Evolutionary conservation across 2,329 filamentous ascomycete species (phyloP).

Genomic region (Fusarium sp.): DNA sequence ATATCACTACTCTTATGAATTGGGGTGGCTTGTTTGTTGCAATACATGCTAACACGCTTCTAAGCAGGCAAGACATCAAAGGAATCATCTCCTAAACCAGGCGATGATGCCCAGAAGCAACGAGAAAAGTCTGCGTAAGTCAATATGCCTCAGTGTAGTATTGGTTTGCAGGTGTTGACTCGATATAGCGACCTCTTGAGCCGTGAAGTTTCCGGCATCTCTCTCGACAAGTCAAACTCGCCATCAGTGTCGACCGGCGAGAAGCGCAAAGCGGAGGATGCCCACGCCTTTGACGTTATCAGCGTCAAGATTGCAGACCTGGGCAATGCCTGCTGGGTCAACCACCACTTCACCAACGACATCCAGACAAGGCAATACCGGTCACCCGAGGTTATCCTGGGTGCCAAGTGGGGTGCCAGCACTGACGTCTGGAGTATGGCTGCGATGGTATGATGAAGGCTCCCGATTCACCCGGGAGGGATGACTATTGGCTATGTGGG

Average conservation of each 20-base stretch:
- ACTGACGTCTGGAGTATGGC: conserved; percentile 99
- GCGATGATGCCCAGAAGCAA: conserved; percentile 79
- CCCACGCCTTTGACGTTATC: conserved; percentile 76
- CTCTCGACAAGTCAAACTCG: conserved; percentile 79
- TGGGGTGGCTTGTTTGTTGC: not conserved
- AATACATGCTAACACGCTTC: conserved; percentile 22
- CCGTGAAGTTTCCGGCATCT: conserved; percentile 94
- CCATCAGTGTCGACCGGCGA: conserved; percentile 67
- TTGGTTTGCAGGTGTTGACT: conserved; percentile 16
- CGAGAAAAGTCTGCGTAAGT: conserved; percentile 94
- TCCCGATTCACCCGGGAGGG: not conserved
- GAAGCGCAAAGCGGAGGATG: conserved; percentile 72
- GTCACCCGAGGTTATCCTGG: conserved; percentile 96
- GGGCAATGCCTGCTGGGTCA: conserved; percentile 98
- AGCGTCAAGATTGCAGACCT: conserved; percentile 99
- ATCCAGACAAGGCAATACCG: conserved; percentile 98
- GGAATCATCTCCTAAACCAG: conserved; percentile 63
- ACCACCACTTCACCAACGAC: conserved; percentile 99
- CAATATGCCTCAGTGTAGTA: not conserved
- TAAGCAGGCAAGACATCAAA: conserved; percentile 52
- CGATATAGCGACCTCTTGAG: conserved; percentile 81
- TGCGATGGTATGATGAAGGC: conserved; percentile 79
- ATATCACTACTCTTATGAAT: not conserved
- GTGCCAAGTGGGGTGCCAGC: conserved; percentile 98
- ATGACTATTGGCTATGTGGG: not conserved